Conservation (phyloP, 208 protist genomes). For the Acanthamoeba healyi region DNA sequence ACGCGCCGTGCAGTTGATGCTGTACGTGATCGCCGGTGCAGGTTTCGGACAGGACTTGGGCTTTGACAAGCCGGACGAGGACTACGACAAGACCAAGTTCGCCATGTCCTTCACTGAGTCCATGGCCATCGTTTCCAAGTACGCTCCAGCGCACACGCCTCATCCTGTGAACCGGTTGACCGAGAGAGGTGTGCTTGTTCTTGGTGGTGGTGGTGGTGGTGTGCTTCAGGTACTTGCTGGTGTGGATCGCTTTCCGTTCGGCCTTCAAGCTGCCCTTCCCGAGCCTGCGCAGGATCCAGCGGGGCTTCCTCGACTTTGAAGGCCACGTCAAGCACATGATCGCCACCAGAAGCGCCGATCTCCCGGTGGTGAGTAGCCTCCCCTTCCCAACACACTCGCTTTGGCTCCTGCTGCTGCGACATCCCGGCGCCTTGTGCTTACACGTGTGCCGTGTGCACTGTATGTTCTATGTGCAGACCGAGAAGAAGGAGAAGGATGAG, state of each 20-base stretch:
- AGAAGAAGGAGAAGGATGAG: no score
- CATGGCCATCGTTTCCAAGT: background rate
- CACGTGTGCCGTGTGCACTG: no score
- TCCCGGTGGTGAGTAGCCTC: no score
- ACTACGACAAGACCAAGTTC: background rate
- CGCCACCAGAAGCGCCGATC: no score
- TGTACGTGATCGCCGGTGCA: background rate
- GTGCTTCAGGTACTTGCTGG: background rate
- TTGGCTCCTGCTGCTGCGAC: no score
- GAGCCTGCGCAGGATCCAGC: background rate
- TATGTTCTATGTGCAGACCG: no score
- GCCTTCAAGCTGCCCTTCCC: background rate
- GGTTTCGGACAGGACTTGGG: background rate
- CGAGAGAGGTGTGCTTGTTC: no score
- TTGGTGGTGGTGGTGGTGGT: no score
- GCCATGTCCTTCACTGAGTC: background rate
- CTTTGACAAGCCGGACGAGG: background rate
- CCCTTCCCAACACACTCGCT: no score
- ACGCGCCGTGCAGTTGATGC: constrained; percentile 25
- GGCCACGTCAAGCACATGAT: background rate
- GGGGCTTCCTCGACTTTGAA: background rate
- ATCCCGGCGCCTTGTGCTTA: no score
- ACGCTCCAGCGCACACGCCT: no score
- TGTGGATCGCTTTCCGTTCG: background rate
- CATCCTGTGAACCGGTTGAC: no score